Evolutionary conservation across 164 flowering plant genomes (phyloP).

Genomic region (Nymphaea colorata): DNA sequence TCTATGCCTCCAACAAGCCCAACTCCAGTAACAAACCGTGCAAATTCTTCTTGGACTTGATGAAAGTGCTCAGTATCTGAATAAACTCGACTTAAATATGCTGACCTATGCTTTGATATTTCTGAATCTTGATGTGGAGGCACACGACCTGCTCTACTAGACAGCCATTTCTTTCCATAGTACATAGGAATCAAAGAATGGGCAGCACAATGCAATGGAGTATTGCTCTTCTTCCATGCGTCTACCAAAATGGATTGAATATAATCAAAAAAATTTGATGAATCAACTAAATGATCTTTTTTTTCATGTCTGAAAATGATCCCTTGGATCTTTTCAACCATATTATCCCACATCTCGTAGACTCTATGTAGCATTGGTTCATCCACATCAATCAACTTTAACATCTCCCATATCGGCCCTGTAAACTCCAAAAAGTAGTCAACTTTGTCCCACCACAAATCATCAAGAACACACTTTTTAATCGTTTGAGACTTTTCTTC

Average conservation of each 20-base stretch:
- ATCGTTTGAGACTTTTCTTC: background rate
- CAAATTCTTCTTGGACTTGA: constrained; percentile 1
- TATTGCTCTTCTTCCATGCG: background rate
- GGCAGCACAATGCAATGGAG: background rate
- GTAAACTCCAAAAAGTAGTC: background rate
- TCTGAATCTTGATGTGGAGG: constrained; percentile 1
- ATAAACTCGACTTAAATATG: background rate
- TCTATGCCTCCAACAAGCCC: background rate
- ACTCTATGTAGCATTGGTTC: background rate
- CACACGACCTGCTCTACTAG: background rate
- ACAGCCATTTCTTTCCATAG: background rate
- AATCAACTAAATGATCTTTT: background rate
- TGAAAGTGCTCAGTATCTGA: background rate
- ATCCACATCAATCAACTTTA: background rate
- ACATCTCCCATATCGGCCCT: background rate
- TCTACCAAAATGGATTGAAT: background rate
- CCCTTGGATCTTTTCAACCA: background rate
- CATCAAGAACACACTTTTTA: background rate
- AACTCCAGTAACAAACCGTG: background rate
- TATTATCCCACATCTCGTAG: background rate
- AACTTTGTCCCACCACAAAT: constrained; percentile 2
- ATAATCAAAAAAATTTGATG: background rate
- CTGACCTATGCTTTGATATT: background rate
- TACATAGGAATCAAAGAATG: constrained; percentile 1
- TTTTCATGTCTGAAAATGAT: background rate